Evolutionary conservation across 176 grass and related monocot species (phyloP).

Genomic region (Typha latifolia): DNA sequence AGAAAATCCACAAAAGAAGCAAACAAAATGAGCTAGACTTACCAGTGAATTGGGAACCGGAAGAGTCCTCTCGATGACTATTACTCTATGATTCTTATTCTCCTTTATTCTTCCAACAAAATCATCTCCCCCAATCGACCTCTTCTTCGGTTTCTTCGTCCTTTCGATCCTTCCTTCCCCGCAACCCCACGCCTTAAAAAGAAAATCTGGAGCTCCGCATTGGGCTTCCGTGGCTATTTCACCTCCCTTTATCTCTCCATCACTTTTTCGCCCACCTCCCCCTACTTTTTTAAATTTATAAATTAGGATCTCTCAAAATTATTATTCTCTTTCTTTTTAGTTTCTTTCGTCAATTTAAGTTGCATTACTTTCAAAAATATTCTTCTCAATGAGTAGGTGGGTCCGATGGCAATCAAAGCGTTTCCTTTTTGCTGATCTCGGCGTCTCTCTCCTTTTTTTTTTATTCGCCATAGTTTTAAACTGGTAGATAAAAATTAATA

Average conservation of each 20-base stretch:
- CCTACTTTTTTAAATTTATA: slow-evolving; percentile 11
- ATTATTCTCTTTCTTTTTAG: not conserved
- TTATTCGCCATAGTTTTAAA: not conserved
- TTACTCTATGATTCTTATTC: not conserved
- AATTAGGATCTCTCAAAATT: slow-evolving; percentile 16
- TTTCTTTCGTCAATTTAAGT: slow-evolving; percentile 10
- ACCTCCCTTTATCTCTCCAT: not conserved
- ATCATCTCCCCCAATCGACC: not conserved
- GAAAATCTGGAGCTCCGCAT: slow-evolving; percentile 7
- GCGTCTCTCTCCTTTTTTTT: not conserved
- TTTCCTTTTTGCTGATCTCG: not conserved
- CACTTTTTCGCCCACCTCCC: slow-evolving; percentile 3
- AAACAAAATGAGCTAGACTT: slow-evolving; percentile 15
- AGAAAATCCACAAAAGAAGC: not conserved
- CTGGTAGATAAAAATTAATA: no score
- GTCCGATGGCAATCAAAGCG: slow-evolving; percentile 13
- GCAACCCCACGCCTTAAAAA: not conserved
- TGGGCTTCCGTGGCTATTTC: slow-evolving; percentile 8
- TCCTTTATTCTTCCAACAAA: not conserved
- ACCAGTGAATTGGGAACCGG: slow-evolving; percentile 7
- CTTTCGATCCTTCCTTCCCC: slow-evolving; percentile 4
- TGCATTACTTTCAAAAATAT: slow-evolving; percentile 18
- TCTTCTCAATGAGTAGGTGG: slow-evolving; percentile 29
- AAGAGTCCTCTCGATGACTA: slow-evolving; percentile 1
- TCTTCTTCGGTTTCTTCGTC: not conserved